phyloP scores from a whole-genome alignment of 2,329 filamentous ascomycete genomes.

The Didymella segeticola region DNA sequence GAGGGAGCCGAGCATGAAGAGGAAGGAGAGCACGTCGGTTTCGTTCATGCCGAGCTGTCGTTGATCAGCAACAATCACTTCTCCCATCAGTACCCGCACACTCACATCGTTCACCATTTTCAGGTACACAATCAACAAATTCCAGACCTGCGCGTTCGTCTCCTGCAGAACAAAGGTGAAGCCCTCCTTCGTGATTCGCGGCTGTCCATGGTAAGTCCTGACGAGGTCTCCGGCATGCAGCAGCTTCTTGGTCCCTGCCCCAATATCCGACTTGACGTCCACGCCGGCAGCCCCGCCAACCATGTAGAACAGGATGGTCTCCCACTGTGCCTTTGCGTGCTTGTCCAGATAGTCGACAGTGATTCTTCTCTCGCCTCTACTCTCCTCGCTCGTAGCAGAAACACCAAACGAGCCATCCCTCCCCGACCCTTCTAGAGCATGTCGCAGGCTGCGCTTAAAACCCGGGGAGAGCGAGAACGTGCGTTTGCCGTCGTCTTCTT shows the following conservation, averaged over 20 bases:
- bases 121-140: constrained; percentile 89
- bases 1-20: constrained; percentile 92
- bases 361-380: constrained; percentile 68
- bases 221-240: constrained; percentile 83
- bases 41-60: constrained; percentile 76
- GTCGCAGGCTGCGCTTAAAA: constrained; percentile 82
- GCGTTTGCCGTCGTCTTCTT: constrained; percentile 65
- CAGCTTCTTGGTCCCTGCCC: constrained; percentile 77
- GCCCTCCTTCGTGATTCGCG: constrained; percentile 87
- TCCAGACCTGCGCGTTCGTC: constrained; percentile 97
- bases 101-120: constrained; percentile 74
- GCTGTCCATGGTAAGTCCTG: constrained; percentile 60
- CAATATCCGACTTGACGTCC: constrained; percentile 53
- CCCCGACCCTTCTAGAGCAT: constrained; percentile 87
- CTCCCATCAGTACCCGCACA: constrained; percentile 4
- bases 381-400: constrained; percentile 69
- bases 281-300: constrained; percentile 73
- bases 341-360: constrained; percentile 78
- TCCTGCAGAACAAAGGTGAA: constrained; percentile 96
- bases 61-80: constrained; percentile 8
- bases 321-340: constrained; percentile 90
- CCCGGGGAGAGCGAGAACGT: constrained; percentile 80
- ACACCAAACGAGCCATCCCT: constrained; percentile 90
- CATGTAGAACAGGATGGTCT: constrained; percentile 94
- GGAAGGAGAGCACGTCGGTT: constrained; percentile 92